These are phyloP conservation scores for Trichoderma parareesei DNA, from an alignment of 495 filamentous ascomycete species.

Conservation along the genomic window DNA sequence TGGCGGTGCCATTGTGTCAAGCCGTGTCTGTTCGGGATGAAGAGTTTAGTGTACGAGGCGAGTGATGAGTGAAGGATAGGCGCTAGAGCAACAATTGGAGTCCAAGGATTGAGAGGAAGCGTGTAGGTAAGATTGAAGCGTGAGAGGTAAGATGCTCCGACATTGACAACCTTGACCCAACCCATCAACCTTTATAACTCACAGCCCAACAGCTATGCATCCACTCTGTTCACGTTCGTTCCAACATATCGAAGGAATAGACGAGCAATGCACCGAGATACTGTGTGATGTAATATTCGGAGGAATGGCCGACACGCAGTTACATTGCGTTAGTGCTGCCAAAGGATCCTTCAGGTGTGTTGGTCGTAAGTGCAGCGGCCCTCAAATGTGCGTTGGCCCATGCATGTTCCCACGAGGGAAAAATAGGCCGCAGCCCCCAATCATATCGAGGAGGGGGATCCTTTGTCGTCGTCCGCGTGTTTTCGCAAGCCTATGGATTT, in stretches of 20 bases:
- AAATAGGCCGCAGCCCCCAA: background rate
- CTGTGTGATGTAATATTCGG: background rate
- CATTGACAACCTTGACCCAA: too few relatives aligned
- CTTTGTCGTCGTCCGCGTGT: background rate
- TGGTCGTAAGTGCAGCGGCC: background rate
- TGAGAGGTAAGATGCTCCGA: too few relatives aligned
- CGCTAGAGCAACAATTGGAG: too few relatives aligned
- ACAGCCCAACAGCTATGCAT: background rate
- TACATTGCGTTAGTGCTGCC: background rate
- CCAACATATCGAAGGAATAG: background rate
- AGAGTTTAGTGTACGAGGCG: too few relatives aligned
- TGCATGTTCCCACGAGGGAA: background rate
- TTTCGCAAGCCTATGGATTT: too few relatives aligned
- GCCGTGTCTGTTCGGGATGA: background rate
- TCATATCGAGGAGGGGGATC: background rate
- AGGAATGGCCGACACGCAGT: background rate
- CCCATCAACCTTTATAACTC: too few relatives aligned
- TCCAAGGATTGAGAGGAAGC: too few relatives aligned
- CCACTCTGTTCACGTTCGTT: background rate
- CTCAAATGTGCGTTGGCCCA: background rate
- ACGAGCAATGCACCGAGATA: background rate
- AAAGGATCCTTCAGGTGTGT: background rate
- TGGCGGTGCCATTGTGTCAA: conserved; percentile 10
- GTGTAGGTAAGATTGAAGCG: too few relatives aligned
- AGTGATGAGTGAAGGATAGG: too few relatives aligned